Conservation (phyloP, 345 rosid genomes). For the Microcos paniculata region DNA sequence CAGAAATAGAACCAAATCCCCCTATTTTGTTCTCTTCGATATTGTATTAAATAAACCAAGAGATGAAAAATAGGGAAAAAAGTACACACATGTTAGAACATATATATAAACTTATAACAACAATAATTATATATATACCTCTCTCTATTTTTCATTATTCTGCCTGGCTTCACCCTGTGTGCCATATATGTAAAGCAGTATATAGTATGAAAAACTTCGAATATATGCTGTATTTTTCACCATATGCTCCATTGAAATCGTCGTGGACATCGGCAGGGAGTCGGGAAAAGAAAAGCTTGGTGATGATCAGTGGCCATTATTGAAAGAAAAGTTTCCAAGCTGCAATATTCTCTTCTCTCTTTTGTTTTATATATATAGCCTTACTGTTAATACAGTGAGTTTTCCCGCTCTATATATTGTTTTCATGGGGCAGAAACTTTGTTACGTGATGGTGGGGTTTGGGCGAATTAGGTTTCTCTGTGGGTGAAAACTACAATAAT, state of each 20-base stretch:
- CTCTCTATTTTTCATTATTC: background rate
- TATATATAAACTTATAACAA: background rate
- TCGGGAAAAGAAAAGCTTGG: background rate
- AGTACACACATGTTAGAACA: background rate
- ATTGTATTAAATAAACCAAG: constrained; percentile 3
- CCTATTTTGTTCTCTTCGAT: background rate
- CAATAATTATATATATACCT: background rate
- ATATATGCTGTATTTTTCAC: background rate
- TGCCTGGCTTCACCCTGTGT: constrained; percentile 27
- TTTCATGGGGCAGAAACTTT: background rate
- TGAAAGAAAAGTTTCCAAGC: background rate
- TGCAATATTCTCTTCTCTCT: background rate
- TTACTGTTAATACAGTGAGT: background rate
- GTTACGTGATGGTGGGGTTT: background rate
- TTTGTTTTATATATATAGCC: background rate
- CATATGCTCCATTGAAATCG: background rate
- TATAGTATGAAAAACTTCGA: background rate
- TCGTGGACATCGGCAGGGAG: background rate
- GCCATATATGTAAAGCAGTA: constrained; percentile 13
- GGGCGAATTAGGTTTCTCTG: background rate
- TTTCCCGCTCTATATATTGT: background rate
- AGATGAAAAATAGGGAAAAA: background rate
- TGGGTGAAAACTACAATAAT: constrained; percentile 1
- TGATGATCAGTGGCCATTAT: constrained; percentile 16
- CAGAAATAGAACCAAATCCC: background rate